A percentile compares a stretch with the other conserved stretches of the same genome.
Evolutionary conservation across 441 rosid genomes (phyloP).

Genomic region (Cnidoscolus chayamansa): DNA sequence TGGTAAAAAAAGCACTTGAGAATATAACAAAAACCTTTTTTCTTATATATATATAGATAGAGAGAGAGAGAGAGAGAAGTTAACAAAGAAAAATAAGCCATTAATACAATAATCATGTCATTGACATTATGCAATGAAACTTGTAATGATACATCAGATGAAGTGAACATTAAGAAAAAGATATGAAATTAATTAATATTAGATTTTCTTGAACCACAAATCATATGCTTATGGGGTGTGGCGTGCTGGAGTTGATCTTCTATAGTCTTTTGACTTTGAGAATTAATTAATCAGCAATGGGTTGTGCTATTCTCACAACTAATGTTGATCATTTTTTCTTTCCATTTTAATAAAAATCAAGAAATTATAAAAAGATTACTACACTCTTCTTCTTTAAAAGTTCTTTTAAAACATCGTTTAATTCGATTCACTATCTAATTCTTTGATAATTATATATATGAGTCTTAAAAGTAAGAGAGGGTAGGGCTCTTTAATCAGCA

Average conservation of each 20-base stretch:
- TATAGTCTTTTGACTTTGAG: background rate
- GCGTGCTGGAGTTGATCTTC: background rate
- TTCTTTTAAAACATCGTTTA: no score
- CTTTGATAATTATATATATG: background rate
- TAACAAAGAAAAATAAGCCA: no score
- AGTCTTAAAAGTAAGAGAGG: slow-evolving; percentile 24
- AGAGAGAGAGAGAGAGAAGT: no score
- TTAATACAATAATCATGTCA: no score
- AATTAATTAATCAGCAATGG: background rate
- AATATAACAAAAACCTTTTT: no score
- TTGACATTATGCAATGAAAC: slow-evolving; percentile 18
- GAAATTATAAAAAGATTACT: no score
- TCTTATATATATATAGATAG: no score
- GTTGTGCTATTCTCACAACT: background rate
- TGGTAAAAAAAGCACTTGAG: background rate
- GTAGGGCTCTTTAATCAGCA: background rate
- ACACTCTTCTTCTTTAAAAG: no score
- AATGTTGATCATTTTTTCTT: no score
- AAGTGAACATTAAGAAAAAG: slow-evolving; percentile 13
- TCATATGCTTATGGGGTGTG: background rate
- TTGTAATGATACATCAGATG: slow-evolving; percentile 9
- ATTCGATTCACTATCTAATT: no score
- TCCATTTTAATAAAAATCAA: no score
- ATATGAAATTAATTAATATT: no score
- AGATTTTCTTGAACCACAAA: background rate